Evolutionary conservation across 2,329 filamentous ascomycete genomes (phyloP).

Genomic region (Microascus cirrosus): DNA sequence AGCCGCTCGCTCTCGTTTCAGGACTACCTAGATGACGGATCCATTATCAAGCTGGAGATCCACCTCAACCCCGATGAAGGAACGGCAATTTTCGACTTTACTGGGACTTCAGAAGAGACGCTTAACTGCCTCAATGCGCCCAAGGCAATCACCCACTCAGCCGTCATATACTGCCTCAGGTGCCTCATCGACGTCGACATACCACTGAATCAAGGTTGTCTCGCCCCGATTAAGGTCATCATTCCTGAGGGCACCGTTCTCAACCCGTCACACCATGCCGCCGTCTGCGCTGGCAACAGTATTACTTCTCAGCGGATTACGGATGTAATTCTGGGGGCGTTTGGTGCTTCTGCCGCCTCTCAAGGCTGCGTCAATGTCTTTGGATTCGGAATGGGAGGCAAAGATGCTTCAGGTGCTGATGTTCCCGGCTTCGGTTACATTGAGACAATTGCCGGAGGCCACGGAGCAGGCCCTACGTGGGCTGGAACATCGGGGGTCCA

Average conservation of each 20-base stretch:
- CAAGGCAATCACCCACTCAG: constrained; percentile 28
- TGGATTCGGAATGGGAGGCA: constrained; percentile 57
- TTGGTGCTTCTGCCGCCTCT: constrained; percentile 58
- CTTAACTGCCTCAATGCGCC: constrained; percentile 24
- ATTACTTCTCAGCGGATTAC: constrained; percentile 13
- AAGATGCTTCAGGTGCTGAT: constrained; percentile 46
- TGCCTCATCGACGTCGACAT: constrained; percentile 74
- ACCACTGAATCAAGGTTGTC: constrained; percentile 76
- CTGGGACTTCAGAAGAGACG: constrained; percentile 20
- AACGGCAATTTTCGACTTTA: constrained; percentile 23
- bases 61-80: constrained; percentile 18
- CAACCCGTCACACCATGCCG: constrained; percentile 12
- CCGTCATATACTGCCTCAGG: constrained; percentile 77
- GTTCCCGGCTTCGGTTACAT: constrained; percentile 20
- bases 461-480: constrained; percentile 18
- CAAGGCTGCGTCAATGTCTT: constrained; percentile 73
- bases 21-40: constrained; percentile 26
- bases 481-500: constrained; percentile 18
- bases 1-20: constrained; percentile 33
- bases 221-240: constrained; percentile 62
- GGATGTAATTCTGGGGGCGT: constrained; percentile 63
- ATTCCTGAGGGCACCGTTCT: constrained; percentile 56
- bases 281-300: constrained; percentile 13
- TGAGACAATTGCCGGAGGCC: constrained; percentile 21
- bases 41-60: constrained; percentile 18